Percentiles rank a stretch among this genome's conserved stretches.
These are phyloP conservation scores for Zygosaccharomyces bailii DNA, from an alignment of 805 yeast genomes.

Conservation along the genomic window DNA sequence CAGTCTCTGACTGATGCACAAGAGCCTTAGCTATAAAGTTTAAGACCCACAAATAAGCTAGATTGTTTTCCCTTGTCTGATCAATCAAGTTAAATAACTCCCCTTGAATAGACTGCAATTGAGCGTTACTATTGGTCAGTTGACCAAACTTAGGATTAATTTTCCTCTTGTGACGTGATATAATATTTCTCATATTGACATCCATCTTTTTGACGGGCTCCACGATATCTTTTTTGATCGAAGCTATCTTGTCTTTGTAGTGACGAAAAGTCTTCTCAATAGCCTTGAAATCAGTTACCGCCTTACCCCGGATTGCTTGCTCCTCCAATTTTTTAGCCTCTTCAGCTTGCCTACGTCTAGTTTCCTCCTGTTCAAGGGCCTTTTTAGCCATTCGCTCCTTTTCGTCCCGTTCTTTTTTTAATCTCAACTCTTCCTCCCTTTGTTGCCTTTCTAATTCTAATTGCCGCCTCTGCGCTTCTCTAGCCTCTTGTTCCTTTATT, in stretches of 20 bases:
- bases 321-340: conserved; percentile 16
- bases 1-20: conserved; percentile 90
- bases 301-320: conserved; percentile 22
- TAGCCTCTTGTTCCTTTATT: conserved; percentile 13
- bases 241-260: conserved; percentile 49
- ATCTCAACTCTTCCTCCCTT: conserved; percentile 18
- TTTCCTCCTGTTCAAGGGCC: conserved; percentile 21
- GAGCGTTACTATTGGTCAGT: conserved; percentile 65
- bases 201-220: conserved; percentile 49
- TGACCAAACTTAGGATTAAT: conserved; percentile 92
- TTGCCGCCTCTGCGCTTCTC: conserved; percentile 17
- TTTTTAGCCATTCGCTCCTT: conserved; percentile 29
- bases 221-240: conserved; percentile 60
- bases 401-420: conserved; percentile 21
- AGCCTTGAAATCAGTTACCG: conserved; percentile 28
- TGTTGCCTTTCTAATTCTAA: conserved; percentile 18
- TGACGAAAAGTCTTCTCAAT: conserved; percentile 45
- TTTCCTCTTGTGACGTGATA: conserved; percentile 62
- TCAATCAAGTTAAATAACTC: conserved; percentile 52
- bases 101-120: conserved; percentile 48
- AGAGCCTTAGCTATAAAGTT: conserved; percentile 83
- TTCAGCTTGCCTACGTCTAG: conserved; percentile 14
- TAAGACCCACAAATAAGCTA: conserved; percentile 68
- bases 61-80: conserved; percentile 45
- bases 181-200: conserved; percentile 50